These are phyloP conservation scores for Aspergillus versicolor DNA, from an alignment of 2,329 filamentous ascomycete genomes.

Conservation along the genomic window DNA sequence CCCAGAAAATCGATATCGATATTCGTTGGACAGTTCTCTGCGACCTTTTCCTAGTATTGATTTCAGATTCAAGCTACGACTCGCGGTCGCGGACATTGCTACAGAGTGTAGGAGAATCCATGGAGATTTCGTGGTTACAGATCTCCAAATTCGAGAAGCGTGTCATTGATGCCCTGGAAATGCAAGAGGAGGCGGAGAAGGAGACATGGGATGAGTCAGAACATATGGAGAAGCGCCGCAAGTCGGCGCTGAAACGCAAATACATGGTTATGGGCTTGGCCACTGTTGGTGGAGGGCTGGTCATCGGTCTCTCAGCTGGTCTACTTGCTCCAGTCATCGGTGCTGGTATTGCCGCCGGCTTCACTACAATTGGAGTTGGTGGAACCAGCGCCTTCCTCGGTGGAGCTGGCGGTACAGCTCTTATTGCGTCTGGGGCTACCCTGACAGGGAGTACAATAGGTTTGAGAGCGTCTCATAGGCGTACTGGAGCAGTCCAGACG, in stretches of 20 bases:
- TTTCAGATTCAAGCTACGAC: constrained; percentile 94
- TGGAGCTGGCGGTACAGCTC: constrained; percentile 85
- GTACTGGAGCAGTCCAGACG: constrained; percentile 89
- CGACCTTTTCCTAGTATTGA: constrained; percentile 91
- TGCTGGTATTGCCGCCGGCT: constrained; percentile 86
- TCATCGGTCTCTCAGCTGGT: constrained; percentile 92
- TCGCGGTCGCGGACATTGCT: constrained; percentile 80
- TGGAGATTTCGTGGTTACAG: constrained; percentile 85
- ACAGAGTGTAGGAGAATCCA: constrained; percentile 75
- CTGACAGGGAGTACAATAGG: constrained; percentile 86
- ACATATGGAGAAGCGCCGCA: constrained; percentile 82
- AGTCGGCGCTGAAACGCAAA: constrained; percentile 75
- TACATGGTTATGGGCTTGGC: constrained; percentile 96
- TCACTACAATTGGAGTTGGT: constrained; percentile 89
- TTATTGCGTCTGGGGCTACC: constrained; percentile 88
- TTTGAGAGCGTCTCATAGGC: constrained; percentile 76
- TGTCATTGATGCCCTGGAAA: constrained; percentile 93
- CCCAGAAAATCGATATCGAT: constrained; percentile 88
- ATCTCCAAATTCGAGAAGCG: constrained; percentile 97
- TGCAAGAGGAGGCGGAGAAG: constrained; percentile 91
- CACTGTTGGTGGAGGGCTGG: constrained; percentile 89
- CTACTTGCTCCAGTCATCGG: constrained; percentile 91
- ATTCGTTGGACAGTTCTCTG: constrained; percentile 95
- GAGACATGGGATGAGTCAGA: constrained; percentile 98
- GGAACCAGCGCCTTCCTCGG: constrained; percentile 88